Evolutionary conservation across 306 rosid species (phyloP), one percentile per base, ranked within the genome.

Genomic region (Castanopsis chinensis): DNA sequence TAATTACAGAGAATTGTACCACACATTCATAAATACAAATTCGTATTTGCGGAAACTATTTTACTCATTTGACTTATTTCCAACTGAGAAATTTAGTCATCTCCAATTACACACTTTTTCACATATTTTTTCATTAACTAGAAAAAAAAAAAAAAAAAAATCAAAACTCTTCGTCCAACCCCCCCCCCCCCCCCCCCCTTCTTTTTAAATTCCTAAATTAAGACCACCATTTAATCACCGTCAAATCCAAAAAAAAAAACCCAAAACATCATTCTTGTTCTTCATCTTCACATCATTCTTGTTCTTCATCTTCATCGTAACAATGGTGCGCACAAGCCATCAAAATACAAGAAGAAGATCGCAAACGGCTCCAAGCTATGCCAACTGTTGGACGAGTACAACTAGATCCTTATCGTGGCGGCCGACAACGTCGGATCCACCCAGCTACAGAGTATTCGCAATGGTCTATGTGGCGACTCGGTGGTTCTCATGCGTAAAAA

Each of bases 401-500:
- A 86, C n/a, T 95, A 94, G 89, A 80, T 94, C 27, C 91, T 94
- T 28, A 27, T 92, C 93, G 98, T 92, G 6, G 93, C 90, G 4
- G 97, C 98, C 1, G 98, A 94, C 53, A 94, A 94, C 32, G 97
- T 94, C 0, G 98, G 97, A 5, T 94, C 98, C 20, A 89, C 76
- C 23, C 97, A 94, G 79, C 97, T 94, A 11, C 97, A 92, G 89
- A 91, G 71, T 74, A 94, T 92, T 74, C 80, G 97, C 3, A 71
- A 70, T 32, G 97, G 99, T 70, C 89, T 94, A 0, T 93, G 97
- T 10, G 99, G 99, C 0, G 97, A 92, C 23, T 94, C 97, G 0
- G 30, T 88, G 0, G 99, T 94, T 2, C 97, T 94, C 18, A 94
- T 94, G 99, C 97, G 99, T 0, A 94, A 94, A 83, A 94, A 94